These are phyloP conservation scores for Pseudotulostoma volvatum DNA, from an alignment of 495 filamentous ascomycete species.

Conservation along the genomic window DNA sequence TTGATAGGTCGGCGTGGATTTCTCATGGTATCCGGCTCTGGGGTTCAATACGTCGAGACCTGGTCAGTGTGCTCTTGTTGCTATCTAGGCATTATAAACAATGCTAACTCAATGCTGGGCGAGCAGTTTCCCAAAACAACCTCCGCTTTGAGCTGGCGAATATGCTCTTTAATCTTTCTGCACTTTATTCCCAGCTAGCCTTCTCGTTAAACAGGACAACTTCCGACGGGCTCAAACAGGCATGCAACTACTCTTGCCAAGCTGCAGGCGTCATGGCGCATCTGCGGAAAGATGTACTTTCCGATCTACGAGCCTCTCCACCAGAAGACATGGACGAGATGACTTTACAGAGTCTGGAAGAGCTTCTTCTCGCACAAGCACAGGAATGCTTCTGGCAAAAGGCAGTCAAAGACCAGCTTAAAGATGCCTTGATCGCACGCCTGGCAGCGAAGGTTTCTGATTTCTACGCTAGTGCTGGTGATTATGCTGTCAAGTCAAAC, in stretches of 20 bases:
- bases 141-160: slow-evolving; percentile 91
- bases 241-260: slow-evolving; percentile 82
- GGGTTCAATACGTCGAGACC: slow-evolving; percentile 76
- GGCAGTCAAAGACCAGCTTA: slow-evolving; percentile 84
- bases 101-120: not conserved
- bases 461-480: slow-evolving; percentile 69
- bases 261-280: slow-evolving; percentile 72
- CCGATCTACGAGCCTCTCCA: slow-evolving; percentile 69
- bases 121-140: slow-evolving; percentile 67
- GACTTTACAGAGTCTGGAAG: slow-evolving; percentile 67
- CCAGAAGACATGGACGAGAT: slow-evolving; percentile 92
- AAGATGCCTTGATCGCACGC: slow-evolving; percentile 80
- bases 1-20: slow-evolving; percentile 86
- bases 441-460: slow-evolving; percentile 86
- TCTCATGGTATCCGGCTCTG: slow-evolving; percentile 85
- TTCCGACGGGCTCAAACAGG: slow-evolving; percentile 67
- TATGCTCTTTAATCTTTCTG: slow-evolving; percentile 79
- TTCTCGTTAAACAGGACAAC: slow-evolving; percentile 65
- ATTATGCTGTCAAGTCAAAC: slow-evolving; percentile 73
- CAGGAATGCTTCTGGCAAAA: slow-evolving; percentile 99
- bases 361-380: slow-evolving; percentile 75
- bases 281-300: slow-evolving; percentile 61
- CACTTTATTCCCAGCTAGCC: slow-evolving; percentile 85
- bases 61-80: slow-evolving; percentile 18
- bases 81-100: not conserved